A percentile compares a stretch with the other conserved stretches of the same genome.
These are phyloP conservation scores for Rubia peregrina DNA, from an alignment of 305 asterid genomes.

Conservation along the genomic window DNA sequence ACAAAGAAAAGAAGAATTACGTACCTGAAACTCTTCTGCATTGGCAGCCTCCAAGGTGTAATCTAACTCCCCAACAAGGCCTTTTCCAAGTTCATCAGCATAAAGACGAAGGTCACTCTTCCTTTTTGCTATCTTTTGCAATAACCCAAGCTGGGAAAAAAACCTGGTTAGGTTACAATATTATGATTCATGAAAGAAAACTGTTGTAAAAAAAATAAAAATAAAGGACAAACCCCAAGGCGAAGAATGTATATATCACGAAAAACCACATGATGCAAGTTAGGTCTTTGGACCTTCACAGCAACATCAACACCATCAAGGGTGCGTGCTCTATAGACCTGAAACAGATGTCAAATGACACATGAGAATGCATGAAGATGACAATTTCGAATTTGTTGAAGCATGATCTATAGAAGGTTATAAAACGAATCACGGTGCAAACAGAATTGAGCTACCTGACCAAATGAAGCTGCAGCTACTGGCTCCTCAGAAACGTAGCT, in stretches of 20 bases:
- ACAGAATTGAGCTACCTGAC: constrained; percentile 54
- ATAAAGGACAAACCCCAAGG: constrained; percentile 55
- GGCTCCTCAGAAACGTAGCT: constrained; percentile 81
- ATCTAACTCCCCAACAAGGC: constrained; percentile 91
- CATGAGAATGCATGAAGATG: constrained; percentile 9
- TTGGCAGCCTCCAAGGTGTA: constrained; percentile 89
- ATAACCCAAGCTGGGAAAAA: constrained; percentile 66
- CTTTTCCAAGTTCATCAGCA: constrained; percentile 98
- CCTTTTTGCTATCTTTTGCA: constrained; percentile 78
- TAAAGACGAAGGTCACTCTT: constrained; percentile 74
- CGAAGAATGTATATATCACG: constrained; percentile 92
- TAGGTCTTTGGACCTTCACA: constrained; percentile 96
- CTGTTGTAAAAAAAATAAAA: neutral
- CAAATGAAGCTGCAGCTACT: constrained; percentile 99
- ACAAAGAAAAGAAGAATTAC: neutral
- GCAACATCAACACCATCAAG: constrained; percentile 79
- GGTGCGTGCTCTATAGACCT: constrained; percentile 88
- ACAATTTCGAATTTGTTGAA: neutral
- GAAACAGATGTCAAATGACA: neutral
- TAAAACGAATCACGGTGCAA: constrained; percentile 16
- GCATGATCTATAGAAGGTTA: neutral
- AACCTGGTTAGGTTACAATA: constrained; percentile 26
- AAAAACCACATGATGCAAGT: constrained; percentile 63
- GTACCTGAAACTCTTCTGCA: constrained; percentile 75
- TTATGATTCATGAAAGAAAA: constrained; percentile 8